These are phyloP conservation scores for Mediolabrus comicus DNA, from an alignment of 108 stramenopile species.

Conservation along the genomic window DNA sequence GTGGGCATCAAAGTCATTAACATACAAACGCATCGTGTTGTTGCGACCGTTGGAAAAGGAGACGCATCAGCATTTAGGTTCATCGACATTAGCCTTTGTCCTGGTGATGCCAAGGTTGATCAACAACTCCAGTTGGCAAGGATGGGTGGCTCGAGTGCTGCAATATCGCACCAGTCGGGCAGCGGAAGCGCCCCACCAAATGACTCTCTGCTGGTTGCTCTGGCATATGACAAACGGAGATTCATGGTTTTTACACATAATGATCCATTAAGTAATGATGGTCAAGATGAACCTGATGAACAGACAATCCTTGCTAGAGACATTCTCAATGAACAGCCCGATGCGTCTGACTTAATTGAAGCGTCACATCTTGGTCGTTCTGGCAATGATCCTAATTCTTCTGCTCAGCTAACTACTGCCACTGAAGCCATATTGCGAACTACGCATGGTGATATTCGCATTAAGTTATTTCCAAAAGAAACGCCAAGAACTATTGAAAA, in stretches of 20 bases:
- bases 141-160: slow-evolving; percentile 47
- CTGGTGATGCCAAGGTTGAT: slow-evolving; percentile 91
- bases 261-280: slow-evolving; percentile 61
- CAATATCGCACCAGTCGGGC: slow-evolving; percentile 24
- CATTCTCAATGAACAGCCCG: slow-evolving; percentile 93
- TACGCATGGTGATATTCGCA: slow-evolving; percentile 94
- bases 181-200: slow-evolving; percentile 28
- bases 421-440: slow-evolving; percentile 91
- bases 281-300: slow-evolving; percentile 49
- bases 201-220: slow-evolving; percentile 82
- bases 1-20: slow-evolving; percentile 95
- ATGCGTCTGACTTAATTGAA: slow-evolving; percentile 73
- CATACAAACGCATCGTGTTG: slow-evolving; percentile 72
- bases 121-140: slow-evolving; percentile 88
- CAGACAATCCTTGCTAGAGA: slow-evolving; percentile 68
- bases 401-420: slow-evolving; percentile 26
- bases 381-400: slow-evolving; percentile 24
- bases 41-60: slow-evolving; percentile 74
- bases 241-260: slow-evolving; percentile 92
- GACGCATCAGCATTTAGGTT: slow-evolving; percentile 92
- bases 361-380: slow-evolving; percentile 33
- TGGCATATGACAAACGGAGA: slow-evolving; percentile 87
- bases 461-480: slow-evolving; percentile 86
- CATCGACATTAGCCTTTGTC: slow-evolving; percentile 73
- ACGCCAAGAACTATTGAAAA: slow-evolving; percentile 95